A percentile compares a stretch with the other conserved stretches of the same genome.
phyloP scores from a whole-genome alignment of 441 rosid species.

The California macrophylla region DNA sequence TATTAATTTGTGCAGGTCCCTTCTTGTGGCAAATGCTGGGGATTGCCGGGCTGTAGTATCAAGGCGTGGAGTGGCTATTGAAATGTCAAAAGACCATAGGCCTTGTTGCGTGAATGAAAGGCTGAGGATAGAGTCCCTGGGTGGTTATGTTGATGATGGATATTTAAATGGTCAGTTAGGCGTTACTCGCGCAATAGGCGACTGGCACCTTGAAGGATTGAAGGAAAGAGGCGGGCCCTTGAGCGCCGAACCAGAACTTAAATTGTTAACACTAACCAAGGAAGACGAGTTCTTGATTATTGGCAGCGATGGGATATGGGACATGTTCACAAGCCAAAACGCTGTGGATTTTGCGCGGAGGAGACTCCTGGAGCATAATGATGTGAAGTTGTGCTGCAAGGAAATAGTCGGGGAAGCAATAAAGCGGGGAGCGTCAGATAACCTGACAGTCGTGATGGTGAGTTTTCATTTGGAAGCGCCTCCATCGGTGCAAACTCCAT shows the following conservation, averaged over 20 bases:
- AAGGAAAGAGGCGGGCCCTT: slow-evolving; percentile 44
- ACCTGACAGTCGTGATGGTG: slow-evolving; percentile 52
- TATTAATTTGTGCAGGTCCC: slow-evolving; percentile 33
- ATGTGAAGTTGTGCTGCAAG: slow-evolving; percentile 48
- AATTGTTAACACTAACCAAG: slow-evolving; percentile 32
- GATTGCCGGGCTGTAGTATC: slow-evolving; percentile 69
- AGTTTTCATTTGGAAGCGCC: slow-evolving; percentile 54
- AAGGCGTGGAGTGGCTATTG: slow-evolving; percentile 37
- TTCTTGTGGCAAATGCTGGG: slow-evolving; percentile 72
- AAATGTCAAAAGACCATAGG: slow-evolving; percentile 56
- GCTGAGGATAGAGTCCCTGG: slow-evolving; percentile 39
- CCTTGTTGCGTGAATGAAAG: slow-evolving; percentile 42
- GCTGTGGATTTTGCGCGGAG: slow-evolving; percentile 47
- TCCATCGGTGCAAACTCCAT: slow-evolving; percentile 34
- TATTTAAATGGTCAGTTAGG: slow-evolving; percentile 52
- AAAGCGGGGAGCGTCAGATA: slow-evolving; percentile 39
- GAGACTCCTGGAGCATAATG: slow-evolving; percentile 51
- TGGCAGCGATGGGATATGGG: slow-evolving; percentile 64
- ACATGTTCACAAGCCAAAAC: slow-evolving; percentile 49
- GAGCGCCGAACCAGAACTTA: slow-evolving; percentile 63
- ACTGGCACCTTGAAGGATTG: slow-evolving; percentile 63
- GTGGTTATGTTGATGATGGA: slow-evolving; percentile 46
- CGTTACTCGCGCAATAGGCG: slow-evolving; percentile 56
- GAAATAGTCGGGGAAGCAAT: slow-evolving; percentile 51
- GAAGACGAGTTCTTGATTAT: slow-evolving; percentile 62